Evolutionary conservation across 164 flowering plant genomes (phyloP).

Genomic region (Cinnamomum micranthum): DNA sequence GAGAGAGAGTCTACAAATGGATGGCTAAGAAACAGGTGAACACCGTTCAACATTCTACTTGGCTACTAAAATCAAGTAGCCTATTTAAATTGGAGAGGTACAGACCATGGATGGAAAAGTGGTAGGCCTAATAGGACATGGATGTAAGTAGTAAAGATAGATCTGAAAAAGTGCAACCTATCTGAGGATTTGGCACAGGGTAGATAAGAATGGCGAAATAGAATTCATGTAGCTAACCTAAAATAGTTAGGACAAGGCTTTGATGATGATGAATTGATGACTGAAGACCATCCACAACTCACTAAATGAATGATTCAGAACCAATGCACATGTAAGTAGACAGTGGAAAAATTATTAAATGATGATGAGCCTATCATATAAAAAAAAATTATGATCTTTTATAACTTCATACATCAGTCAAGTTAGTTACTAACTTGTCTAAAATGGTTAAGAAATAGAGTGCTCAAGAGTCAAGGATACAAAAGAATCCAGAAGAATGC

Average conservation of each 20-base stretch:
- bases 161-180: too few relatives aligned
- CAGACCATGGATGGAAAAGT: background rate
- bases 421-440: background rate
- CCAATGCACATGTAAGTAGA: background rate
- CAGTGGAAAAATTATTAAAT: background rate
- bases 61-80: background rate
- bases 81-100: background rate
- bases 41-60: background rate
- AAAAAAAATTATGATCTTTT: too few relatives aligned
- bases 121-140: background rate
- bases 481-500: constrained; percentile 60
- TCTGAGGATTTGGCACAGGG: too few relatives aligned
- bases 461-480: constrained; percentile 50
- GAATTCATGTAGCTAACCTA: too few relatives aligned
- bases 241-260: too few relatives aligned
- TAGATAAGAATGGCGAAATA: too few relatives aligned
- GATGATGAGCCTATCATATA: background rate
- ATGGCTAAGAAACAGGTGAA: background rate
- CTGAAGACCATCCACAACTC: too few relatives aligned
- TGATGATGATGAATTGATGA: too few relatives aligned
- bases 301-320: too few relatives aligned
- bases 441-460: background rate
- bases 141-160: too few relatives aligned
- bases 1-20: background rate
- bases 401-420: background rate